Evolutionary conservation across 2,329 filamentous ascomycete genomes (phyloP).

Genomic region (Trichoderma sp.): DNA sequence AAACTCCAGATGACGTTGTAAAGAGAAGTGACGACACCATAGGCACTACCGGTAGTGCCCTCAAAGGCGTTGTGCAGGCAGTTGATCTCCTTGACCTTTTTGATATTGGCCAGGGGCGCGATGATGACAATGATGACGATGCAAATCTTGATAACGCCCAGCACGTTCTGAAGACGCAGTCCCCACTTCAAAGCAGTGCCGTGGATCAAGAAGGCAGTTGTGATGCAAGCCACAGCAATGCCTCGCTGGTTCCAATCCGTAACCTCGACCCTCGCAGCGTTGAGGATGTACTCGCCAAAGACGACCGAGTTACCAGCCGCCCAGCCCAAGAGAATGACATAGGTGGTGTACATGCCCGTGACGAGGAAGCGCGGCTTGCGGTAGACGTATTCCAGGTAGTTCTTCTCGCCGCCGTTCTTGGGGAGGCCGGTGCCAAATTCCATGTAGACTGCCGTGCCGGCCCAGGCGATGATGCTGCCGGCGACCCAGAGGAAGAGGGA

Average conservation of each 20-base stretch:
- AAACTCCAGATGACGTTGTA: constrained; percentile 75
- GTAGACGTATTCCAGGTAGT: constrained; percentile 67
- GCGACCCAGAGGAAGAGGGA: constrained; percentile 64
- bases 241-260: constrained; percentile 68
- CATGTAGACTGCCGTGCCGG: constrained; percentile 65
- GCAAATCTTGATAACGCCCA: constrained; percentile 66
- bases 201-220: constrained; percentile 65
- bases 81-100: constrained; percentile 58
- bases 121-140: constrained; percentile 67
- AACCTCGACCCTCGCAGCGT: constrained; percentile 63
- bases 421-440: constrained; percentile 68
- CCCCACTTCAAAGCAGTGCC: constrained; percentile 66
- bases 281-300: constrained; percentile 70
- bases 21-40: constrained; percentile 67
- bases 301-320: constrained; percentile 68
- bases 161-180: constrained; percentile 65
- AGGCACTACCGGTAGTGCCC: constrained; percentile 66
- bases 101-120: constrained; percentile 60
- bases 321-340: constrained; percentile 66
- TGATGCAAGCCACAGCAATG: constrained; percentile 67
- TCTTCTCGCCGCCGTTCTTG: constrained; percentile 66
- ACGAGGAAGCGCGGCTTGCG: constrained; percentile 61
- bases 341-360: constrained; percentile 62
- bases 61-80: constrained; percentile 66
- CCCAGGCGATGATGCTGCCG: constrained; percentile 62